Conservation (phyloP, 2,329 filamentous ascomycete genomes). For the Zopfia rhizophila region DNA sequence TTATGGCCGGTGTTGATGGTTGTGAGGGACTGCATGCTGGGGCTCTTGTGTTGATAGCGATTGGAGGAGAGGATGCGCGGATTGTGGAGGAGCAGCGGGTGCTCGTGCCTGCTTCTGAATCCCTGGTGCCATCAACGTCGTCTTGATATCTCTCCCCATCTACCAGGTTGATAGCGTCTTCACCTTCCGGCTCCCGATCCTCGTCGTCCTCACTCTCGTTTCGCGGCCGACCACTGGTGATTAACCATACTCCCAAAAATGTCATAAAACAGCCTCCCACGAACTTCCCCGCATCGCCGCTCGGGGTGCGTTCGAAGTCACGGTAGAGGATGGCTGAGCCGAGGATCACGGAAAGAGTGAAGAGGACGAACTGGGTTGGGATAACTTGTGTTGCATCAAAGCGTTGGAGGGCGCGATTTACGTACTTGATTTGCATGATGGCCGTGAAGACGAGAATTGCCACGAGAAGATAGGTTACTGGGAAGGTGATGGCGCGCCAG, state of each 20-base stretch:
- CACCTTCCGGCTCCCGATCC: conserved; percentile 49
- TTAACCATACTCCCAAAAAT: conserved; percentile 96
- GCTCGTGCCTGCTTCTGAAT: conserved; percentile 15
- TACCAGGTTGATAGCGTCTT: conserved; percentile 56
- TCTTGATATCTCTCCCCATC: conserved; percentile 52
- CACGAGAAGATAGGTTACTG: conserved; percentile 88
- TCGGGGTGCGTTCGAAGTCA: conserved; percentile 87
- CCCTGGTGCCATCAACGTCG: conserved; percentile 25
- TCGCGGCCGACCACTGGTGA: conserved; percentile 81
- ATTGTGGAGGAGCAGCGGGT: conserved; percentile 37
- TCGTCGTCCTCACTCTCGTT: conserved; percentile 69
- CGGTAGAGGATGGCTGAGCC: conserved; percentile 93
- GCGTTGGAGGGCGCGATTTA: conserved; percentile 88
- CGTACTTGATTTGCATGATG: conserved; percentile 95
- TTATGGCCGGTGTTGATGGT: conserved; percentile 39
- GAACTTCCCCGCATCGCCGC: conserved; percentile 82
- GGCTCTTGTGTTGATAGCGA: conserved; percentile 28
- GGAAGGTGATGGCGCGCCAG: conserved; percentile 88
- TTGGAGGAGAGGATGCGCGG: conserved; percentile 35
- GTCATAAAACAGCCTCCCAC: conserved; percentile 90
- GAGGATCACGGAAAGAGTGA: conserved; percentile 93
- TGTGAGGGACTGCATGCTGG: conserved; percentile 19
- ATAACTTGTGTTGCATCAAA: conserved; percentile 99
- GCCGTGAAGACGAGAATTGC: conserved; percentile 83
- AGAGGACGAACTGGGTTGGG: conserved; percentile 95